phyloP scores from a whole-genome alignment of 2,329 filamentous ascomycete genomes.

The Aspergillus pseudotamarii region DNA sequence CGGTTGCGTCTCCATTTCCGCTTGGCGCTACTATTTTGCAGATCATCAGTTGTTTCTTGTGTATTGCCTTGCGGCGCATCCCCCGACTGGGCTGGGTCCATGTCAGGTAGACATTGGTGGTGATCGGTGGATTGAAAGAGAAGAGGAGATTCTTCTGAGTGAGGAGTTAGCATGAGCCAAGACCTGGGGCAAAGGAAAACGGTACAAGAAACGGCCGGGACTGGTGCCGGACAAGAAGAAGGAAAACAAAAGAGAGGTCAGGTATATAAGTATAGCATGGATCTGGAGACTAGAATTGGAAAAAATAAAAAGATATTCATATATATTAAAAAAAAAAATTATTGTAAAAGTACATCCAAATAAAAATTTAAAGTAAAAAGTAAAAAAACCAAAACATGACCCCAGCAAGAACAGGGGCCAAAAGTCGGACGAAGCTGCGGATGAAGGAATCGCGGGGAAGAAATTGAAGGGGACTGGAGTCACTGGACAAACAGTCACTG shows the following conservation, averaged over 20 bases:
- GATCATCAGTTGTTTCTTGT: conserved; percentile 18
- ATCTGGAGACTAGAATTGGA: background rate
- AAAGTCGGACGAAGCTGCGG: background rate
- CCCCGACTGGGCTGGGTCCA: conserved; percentile 35
- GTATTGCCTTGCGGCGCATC: conserved; percentile 24
- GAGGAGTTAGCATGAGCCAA: background rate
- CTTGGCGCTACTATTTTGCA: conserved; percentile 27
- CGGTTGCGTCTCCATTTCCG: conserved; percentile 42
- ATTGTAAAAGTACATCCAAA: too few species aligned
- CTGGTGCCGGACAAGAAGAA: background rate
- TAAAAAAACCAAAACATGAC: background rate
- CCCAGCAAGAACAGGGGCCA: background rate
- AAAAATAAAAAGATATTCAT: background rate
- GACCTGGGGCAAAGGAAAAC: background rate
- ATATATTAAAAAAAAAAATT: background rate
- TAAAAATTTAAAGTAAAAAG: background rate
- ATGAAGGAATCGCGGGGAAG: conserved; percentile 6
- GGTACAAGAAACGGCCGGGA: background rate
- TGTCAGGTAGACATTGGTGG: conserved; percentile 33
- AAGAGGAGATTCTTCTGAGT: background rate
- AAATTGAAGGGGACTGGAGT: background rate
- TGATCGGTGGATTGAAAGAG: background rate
- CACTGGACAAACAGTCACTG: background rate
- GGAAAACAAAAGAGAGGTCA: background rate
- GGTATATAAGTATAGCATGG: background rate